Base-by-base conservation (phyloP, 2,329 filamentous ascomycete genomes). In the Colletotrichum lentis region DNA sequence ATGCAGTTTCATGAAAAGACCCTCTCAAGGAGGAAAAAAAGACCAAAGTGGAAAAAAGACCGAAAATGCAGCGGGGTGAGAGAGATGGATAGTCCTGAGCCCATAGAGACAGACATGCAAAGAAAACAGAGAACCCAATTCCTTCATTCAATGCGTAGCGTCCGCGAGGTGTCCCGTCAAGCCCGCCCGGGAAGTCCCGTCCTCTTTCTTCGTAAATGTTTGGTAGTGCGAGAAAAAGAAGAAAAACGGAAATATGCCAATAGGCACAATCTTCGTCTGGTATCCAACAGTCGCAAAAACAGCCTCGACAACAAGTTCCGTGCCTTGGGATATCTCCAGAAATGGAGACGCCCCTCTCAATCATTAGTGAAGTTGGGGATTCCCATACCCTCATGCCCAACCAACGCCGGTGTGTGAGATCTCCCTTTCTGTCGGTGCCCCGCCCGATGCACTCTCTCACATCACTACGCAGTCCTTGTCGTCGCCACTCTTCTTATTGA, bases 381-480 rank as follows among this genome's bases (percentile, higher is more conserved):
- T 59, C 66, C 55, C 57, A 46, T 59, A 41, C 35, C 54, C 31
- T 58, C 43, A 58, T 50, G 20, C n/a, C 49, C 59, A 70, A 70
- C 49, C 59, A 70, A 70, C 52, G 59, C 69, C 69, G 47, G 20
- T 60, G 52, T 53, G 41, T 57, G 35, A 56, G 44, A 54, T 50
- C 52, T 41, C 27, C 24, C 68, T 24, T 64, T 24, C 49, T 35
- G 56, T 65, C 27, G 24, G 39, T 37, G 31, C 43, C 22, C 18
- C n/a, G 4, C 22, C 18, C n/a, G 4, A 43, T 55, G n/a, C 12
- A 22, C 57, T 35, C 22, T 54, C n/a, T 83, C 77, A 88, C 86
- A 88, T 88, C 71, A 88, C 80, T 64, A 84, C 76, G 74, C 86
- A 88, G 61, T 87, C 84, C 76, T 86, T 87, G 67, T 87, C 84